Conservation (phyloP, 2,329 filamentous ascomycete species). For the Elsinoe ampelina region DNA sequence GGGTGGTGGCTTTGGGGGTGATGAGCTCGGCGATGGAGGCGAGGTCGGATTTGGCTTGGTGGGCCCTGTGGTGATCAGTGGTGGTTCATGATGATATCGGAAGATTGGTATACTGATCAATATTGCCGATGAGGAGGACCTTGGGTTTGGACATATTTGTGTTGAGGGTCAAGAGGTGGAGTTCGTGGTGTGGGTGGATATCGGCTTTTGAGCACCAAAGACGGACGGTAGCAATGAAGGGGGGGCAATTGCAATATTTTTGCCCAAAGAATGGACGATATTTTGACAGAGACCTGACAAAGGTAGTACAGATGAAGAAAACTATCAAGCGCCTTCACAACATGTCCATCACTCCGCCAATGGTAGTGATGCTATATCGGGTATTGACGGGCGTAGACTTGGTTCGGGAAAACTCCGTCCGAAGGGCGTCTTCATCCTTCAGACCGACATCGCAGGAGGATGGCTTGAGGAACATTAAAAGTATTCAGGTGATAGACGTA, state of each 20-base stretch:
- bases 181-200: neutral
- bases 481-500: too few relatives aligned
- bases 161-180: neutral
- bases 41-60: conserved; percentile 55
- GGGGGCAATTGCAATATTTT: neutral
- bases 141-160: conserved; percentile 41
- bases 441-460: too few relatives aligned
- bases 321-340: neutral
- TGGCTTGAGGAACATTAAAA: too few relatives aligned
- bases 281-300: too few relatives aligned
- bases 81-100: neutral
- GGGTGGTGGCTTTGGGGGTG: conserved; percentile 50
- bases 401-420: neutral
- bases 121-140: conserved; percentile 53
- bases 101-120: conserved; percentile 45
- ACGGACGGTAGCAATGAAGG: neutral
- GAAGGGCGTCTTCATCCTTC: neutral
- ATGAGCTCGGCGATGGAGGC: conserved; percentile 56
- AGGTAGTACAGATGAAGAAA: too few relatives aligned
- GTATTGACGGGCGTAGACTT: neutral
- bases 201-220: neutral
- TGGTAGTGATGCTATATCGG: neutral
- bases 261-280: too few relatives aligned
- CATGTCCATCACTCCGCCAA: neutral
- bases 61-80: conserved; percentile 42